These are phyloP conservation scores for Ascochyta viciae-villosae DNA, from an alignment of 2,329 filamentous ascomycete species.

Conservation along the genomic window DNA sequence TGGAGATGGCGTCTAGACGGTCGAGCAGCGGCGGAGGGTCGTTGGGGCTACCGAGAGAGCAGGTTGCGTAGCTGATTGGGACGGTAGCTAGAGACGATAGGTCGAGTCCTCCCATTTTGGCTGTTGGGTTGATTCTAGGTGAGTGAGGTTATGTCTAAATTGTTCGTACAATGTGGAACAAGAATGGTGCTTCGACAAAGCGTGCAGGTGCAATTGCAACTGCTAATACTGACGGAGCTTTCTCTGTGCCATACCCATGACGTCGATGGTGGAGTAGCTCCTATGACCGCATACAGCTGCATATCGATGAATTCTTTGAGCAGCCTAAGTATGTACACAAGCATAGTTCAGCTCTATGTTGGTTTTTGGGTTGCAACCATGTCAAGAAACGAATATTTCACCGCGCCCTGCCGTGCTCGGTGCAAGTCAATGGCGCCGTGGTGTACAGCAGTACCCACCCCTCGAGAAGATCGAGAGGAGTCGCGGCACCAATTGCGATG, in stretches of 20 bases:
- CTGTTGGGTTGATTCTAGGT: background rate
- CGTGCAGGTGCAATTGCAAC: background rate
- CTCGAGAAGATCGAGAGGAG: background rate
- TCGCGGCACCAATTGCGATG: background rate
- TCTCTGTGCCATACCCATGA: conserved; percentile 32
- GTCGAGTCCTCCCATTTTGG: conserved; percentile 45
- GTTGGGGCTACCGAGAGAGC: conserved; percentile 59
- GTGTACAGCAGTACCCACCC: background rate
- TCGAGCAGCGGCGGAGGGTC: conserved; percentile 60
- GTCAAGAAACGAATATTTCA: background rate
- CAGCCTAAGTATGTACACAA: background rate
- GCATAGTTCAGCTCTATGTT: background rate
- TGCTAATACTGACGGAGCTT: conserved; percentile 3
- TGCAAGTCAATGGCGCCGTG: background rate
- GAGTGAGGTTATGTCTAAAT: background rate
- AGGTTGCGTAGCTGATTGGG: conserved; percentile 63
- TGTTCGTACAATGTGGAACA: background rate
- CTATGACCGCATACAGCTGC: conserved; percentile 18
- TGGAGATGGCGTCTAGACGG: conserved; percentile 68
- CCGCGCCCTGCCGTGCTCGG: background rate
- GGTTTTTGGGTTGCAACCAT: background rate
- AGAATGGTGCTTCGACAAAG: background rate
- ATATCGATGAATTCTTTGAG: background rate
- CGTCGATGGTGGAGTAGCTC: conserved; percentile 31
- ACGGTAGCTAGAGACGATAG: conserved; percentile 49